Base-by-base conservation (phyloP, 495 filamentous ascomycete species). In the Aspergillus egyptiacus region DNA sequence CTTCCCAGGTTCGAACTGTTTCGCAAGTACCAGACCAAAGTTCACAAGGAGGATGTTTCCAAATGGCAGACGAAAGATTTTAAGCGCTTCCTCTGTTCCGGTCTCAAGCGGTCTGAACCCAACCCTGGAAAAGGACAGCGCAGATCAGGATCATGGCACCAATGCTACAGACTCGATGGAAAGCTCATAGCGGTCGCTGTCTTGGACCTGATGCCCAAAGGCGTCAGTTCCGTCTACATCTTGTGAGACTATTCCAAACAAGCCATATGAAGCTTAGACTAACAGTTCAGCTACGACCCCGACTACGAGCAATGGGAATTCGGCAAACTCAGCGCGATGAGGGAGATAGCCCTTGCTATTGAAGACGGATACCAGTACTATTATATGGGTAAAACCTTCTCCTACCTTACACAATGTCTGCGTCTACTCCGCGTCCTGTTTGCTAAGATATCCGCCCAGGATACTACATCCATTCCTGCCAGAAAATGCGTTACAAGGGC, bases 141-240 rank as follows among this genome's bases (percentile, higher is more conserved):
- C 43, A 75, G 74, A 56, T 68, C 94, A 2, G 93, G 93, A 6
- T 91, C 87, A n/a, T 96, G 82, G 67, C 93, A 98, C 61, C 91
- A 96, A 64, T 93, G 87, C 69, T 96, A 98, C 66, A 80, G 93
- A 23, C 71, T 98, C 19, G 90, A 96, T 65, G 93, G 90, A 14
- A 76, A 82, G 44, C 76, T 98, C 27, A 81, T 97, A 28, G 93
- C 93, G 13, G 78, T 98, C 45, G 86, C 85, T 2, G 89, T 97
- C 8, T 69, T 98, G 25, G 93, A 98, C 62, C 68, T 97, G 7
- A 74, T 96, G 22, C 93, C 91, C 0, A 73, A 86, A 46, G 84
- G 82, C 48, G 88, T 98, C 24, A 96, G 91, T 67, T 88, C 86
- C 15, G 93, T 97, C 28, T 98, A 98, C 64, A 87, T 96, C 60